Evolutionary conservation across 257 asterid species (phyloP), one percentile per base, ranked within the genome.

Genomic region (Ajuga chamaepitys): DNA sequence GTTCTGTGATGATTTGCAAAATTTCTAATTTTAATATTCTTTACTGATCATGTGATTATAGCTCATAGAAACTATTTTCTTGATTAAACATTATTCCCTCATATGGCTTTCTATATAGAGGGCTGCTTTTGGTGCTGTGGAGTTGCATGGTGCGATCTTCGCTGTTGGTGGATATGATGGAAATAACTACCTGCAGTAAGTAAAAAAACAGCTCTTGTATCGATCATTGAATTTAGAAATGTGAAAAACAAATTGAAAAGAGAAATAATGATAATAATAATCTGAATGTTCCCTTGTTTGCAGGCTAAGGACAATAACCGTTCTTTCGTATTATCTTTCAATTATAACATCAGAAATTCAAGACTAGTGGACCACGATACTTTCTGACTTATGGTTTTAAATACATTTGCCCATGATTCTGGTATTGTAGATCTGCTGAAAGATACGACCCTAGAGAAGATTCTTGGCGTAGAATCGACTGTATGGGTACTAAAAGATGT

Each of bases 101-200:
- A 58, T 16, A 12, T 54, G 45, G 10, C 26, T 59, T 4, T 62
- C 62, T 40, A 54, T 61, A 46, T 80, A 88, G 96, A 74, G 95
- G 61, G 86, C 84, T 75, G 78, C 89, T 63, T 80, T 84, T 52
- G 85, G 85, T 54, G 89, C 89, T 9, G 86, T 80, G 53, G 87
- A 84, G 71, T 77, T 79, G 67, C 80, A 78, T 72, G 92, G 95
- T 46, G 85, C 78, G 16, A 41, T 87, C 57, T 87, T 84, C 58
- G 89, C 89, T 61, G 88, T 82, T 62, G 95, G 95, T 64, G 95
- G 95, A 67, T 85, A 52, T 66, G 83, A 85, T 25, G 92, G 85
- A 54, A 28, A 17, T 13, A 47, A 60, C 4, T 89, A 86, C 78
- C 59, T 89, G 83, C 77, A 73, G 96, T 89, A 76, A 82, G 54